A percentile compares a stretch with the other conserved stretches of the same genome.
Evolutionary conservation across 139 green algal species (phyloP).

Genomic region (Picochlorum sp.): DNA sequence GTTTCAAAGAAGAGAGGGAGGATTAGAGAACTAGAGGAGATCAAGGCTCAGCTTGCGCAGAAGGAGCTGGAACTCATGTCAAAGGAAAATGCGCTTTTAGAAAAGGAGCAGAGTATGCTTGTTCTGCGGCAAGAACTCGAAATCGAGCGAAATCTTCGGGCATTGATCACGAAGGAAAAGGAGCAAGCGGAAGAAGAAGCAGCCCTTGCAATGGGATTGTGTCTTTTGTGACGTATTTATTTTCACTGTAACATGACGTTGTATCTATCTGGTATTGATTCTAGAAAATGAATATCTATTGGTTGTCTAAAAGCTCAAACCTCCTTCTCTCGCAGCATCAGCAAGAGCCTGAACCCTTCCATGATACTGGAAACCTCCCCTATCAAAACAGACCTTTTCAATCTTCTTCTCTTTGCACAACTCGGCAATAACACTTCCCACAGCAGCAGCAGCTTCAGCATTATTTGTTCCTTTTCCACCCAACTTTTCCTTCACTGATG

Average conservation of each 20-base stretch:
- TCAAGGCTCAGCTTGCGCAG: slow-evolving; percentile 61
- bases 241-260: not conserved
- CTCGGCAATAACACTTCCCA: slow-evolving; percentile 87
- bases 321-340: slow-evolving; percentile 76
- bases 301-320: slow-evolving; percentile 72
- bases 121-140: slow-evolving; percentile 77
- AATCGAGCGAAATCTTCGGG: slow-evolving; percentile 71
- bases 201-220: slow-evolving; percentile 73
- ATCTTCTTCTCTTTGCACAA: slow-evolving; percentile 73
- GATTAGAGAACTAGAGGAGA: slow-evolving; percentile 68
- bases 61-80: slow-evolving; percentile 71
- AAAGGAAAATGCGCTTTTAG: slow-evolving; percentile 71
- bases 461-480: slow-evolving; percentile 37
- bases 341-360: slow-evolving; percentile 85
- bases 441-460: slow-evolving; percentile 58
- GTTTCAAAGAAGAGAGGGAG: slow-evolving; percentile 36
- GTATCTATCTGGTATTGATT: not conserved
- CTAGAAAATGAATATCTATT: not conserved
- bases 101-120: slow-evolving; percentile 67
- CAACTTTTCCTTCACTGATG: slow-evolving; percentile 51
- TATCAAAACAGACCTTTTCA: slow-evolving; percentile 84
- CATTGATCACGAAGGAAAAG: slow-evolving; percentile 80
- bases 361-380: slow-evolving; percentile 92
- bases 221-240: slow-evolving; percentile 30
- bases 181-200: slow-evolving; percentile 82